These are phyloP conservation scores for Dictyostelium intermedium DNA, from an alignment of 78 protist genomes.

Conservation along the genomic window DNA sequence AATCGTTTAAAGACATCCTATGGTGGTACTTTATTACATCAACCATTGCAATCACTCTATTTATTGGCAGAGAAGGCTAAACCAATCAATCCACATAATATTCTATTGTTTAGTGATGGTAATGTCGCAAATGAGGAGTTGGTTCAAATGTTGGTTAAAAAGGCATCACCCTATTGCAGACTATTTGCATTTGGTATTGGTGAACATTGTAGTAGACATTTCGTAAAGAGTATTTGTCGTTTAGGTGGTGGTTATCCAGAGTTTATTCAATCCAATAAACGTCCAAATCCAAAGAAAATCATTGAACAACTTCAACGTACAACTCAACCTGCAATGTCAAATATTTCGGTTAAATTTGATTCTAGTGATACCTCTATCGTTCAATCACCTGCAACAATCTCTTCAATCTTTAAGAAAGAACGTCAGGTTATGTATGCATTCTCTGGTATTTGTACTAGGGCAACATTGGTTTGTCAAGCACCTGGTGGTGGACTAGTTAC, in stretches of 20 bases:
- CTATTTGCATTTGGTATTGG: slow-evolving; percentile 72
- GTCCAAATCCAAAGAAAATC: slow-evolving; percentile 54
- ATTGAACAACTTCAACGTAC: slow-evolving; percentile 50
- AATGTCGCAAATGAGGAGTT: slow-evolving; percentile 42
- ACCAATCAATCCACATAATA: slow-evolving; percentile 17
- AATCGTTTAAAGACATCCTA: slow-evolving; percentile 32
- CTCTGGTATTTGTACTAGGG: slow-evolving; percentile 54
- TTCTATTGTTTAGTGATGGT: slow-evolving; percentile 72
- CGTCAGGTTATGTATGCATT: slow-evolving; percentile 69
- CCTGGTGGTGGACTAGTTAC: slow-evolving; percentile 69
- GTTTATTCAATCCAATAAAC: slow-evolving; percentile 57
- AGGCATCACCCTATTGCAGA: slow-evolving; percentile 32
- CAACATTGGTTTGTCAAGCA: slow-evolving; percentile 59
- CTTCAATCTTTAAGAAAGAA: slow-evolving; percentile 48
- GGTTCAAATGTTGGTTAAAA: neutral
- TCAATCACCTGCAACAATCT: slow-evolving; percentile 44
- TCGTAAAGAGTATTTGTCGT: slow-evolving; percentile 35
- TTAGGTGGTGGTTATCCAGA: slow-evolving; percentile 68
- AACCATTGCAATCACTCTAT: slow-evolving; percentile 51
- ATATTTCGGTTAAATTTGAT: slow-evolving; percentile 45
- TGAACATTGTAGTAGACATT: slow-evolving; percentile 36
- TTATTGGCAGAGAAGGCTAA: slow-evolving; percentile 4
- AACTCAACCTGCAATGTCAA: slow-evolving; percentile 61
- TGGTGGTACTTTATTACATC: slow-evolving; percentile 79
- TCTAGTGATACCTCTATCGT: neutral